Percentiles rank a stretch among this genome's conserved stretches.
These are phyloP conservation scores for Cinnamomum chago DNA, from an alignment of 164 flowering plant species.

Conservation along the genomic window DNA sequence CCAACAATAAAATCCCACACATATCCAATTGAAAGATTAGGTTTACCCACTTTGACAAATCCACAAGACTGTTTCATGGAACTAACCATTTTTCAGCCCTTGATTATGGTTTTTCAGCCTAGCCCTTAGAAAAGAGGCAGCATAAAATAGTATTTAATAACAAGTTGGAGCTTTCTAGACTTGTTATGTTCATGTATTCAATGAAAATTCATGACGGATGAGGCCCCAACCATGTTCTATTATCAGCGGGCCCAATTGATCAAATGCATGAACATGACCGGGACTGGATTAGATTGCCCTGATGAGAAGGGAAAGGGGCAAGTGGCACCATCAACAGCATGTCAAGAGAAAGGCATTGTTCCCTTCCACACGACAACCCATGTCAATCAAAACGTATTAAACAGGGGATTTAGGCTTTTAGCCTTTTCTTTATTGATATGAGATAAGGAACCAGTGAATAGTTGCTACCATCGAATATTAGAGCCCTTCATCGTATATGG, in stretches of 20 bases:
- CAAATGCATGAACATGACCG: constrained; percentile 11
- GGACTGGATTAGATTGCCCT: background rate
- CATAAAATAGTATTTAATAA: background rate
- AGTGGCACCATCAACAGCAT: constrained; percentile 1
- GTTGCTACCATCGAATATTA: too few relatives aligned
- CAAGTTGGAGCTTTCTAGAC: constrained; percentile 5
- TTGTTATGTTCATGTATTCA: background rate
- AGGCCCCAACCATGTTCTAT: background rate
- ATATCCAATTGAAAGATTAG: background rate
- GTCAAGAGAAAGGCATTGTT: background rate
- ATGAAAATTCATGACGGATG: background rate
- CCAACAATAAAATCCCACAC: background rate
- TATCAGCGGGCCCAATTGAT: background rate
- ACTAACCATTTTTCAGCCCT: background rate
- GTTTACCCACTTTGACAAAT: background rate
- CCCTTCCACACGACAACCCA: constrained; percentile 6
- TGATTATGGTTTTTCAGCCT: background rate
- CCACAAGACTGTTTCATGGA: background rate
- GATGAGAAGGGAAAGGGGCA: background rate
- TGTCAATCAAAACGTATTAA: constrained; percentile 2
- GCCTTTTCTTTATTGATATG: background rate
- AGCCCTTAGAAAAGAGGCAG: background rate
- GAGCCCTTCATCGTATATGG: too few relatives aligned
- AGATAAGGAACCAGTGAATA: too few relatives aligned
- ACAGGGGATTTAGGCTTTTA: background rate